Conservation (phyloP, 805 yeast species). For the Sporopachydermia lactativora region DNA sequence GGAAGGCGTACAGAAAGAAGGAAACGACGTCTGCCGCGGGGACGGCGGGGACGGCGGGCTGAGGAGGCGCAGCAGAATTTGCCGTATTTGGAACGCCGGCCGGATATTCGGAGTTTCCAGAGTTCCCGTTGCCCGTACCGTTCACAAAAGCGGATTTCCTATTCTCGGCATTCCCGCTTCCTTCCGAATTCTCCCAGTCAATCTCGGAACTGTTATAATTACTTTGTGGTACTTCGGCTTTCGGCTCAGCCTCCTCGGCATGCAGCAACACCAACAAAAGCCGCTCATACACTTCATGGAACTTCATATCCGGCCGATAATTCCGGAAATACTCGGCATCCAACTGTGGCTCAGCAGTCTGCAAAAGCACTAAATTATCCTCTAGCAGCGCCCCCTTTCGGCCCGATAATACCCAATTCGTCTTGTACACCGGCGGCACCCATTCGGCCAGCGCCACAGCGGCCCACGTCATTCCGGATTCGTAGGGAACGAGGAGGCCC, state of each 20-base stretch:
- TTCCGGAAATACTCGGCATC: conserved; percentile 2
- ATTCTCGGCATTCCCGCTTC: not conserved
- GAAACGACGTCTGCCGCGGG: conserved; percentile 55
- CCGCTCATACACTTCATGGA: conserved; percentile 58
- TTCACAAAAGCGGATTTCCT: too few relatives aligned
- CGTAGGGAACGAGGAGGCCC: conserved; percentile 67
- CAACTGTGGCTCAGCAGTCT: conserved; percentile 3
- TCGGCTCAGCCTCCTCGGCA: conserved; percentile 38
- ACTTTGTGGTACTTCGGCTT: conserved; percentile 16
- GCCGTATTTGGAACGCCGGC: not conserved
- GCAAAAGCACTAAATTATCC: not conserved
- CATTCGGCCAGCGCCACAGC: conserved; percentile 83
- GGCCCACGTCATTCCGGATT: conserved; percentile 74
- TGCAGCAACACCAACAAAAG: conserved; percentile 63
- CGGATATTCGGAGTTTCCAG: not conserved
- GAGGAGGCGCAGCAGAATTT: conserved; percentile 7
- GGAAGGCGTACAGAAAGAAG: conserved; percentile 48
- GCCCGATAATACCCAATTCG: conserved; percentile 3
- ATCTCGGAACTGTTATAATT: conserved; percentile 15
- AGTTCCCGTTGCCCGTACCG: not conserved
- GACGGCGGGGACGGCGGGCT: conserved; percentile 33
- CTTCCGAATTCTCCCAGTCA: not conserved
- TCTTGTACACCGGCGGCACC: conserved; percentile 50
- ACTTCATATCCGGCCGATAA: conserved; percentile 5
- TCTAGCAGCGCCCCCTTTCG: not conserved